Evolutionary conservation across 108 stramenopile genomes (phyloP).

Genomic region (Stephanodiscus minutulus): DNA sequence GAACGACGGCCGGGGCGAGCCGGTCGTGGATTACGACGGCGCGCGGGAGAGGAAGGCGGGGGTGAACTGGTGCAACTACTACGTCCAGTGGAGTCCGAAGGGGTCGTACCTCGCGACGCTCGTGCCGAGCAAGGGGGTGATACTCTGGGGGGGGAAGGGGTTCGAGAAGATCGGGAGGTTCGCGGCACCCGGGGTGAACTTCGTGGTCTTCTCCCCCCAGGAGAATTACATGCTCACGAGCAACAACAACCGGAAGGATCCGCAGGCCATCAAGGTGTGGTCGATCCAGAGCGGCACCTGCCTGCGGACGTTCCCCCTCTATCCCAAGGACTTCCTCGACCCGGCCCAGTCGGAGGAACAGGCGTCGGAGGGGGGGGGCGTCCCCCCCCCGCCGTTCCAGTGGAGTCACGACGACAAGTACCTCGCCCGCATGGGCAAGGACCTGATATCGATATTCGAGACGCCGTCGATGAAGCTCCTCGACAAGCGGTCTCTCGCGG

Average conservation of each 20-base stretch:
- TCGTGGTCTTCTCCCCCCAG: slow-evolving; percentile 76
- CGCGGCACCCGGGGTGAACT: slow-evolving; percentile 86
- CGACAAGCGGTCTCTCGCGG: slow-evolving; percentile 85
- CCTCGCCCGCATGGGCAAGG: slow-evolving; percentile 92
- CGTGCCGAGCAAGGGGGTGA: slow-evolving; percentile 90
- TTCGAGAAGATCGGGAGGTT: slow-evolving; percentile 92
- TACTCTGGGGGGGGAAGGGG: slow-evolving; percentile 90
- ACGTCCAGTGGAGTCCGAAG: slow-evolving; percentile 93
- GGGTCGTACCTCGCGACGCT: slow-evolving; percentile 93
- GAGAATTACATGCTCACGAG: slow-evolving; percentile 93
- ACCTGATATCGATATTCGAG: slow-evolving; percentile 90
- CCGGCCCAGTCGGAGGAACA: slow-evolving; percentile 28
- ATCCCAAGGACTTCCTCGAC: slow-evolving; percentile 60
- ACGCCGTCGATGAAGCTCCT: slow-evolving; percentile 90
- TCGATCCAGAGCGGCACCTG: slow-evolving; percentile 83
- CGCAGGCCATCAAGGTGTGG: slow-evolving; percentile 88
- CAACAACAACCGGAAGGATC: slow-evolving; percentile 76
- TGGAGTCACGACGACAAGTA: slow-evolving; percentile 95
- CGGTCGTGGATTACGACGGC: slow-evolving; percentile 93
- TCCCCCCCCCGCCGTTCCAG: slow-evolving; percentile 87
- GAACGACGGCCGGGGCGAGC: slow-evolving; percentile 81
- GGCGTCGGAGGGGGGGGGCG: slow-evolving; percentile 4
- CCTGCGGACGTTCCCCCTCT: slow-evolving; percentile 85
- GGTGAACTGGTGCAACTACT: slow-evolving; percentile 91
- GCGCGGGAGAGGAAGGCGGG: slow-evolving; percentile 95